Evolutionary conservation across 129 eudicot genomes (phyloP).

Genomic region (Silybum marianum): DNA sequence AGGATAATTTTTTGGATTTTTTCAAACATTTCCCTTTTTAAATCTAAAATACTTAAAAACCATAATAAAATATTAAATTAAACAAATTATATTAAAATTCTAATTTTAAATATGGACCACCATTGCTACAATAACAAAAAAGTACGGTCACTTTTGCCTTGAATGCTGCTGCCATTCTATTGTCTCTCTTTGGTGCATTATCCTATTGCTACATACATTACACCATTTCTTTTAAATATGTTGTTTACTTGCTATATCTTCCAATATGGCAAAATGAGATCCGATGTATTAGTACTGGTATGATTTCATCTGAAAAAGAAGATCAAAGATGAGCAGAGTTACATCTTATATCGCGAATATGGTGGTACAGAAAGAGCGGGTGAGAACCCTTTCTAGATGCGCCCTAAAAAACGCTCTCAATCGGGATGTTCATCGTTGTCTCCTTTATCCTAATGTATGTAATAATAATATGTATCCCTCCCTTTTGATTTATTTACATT

Average conservation of each 20-base stretch:
- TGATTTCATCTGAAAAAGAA: background rate
- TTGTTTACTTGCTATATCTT: too few species aligned
- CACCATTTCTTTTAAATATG: background rate
- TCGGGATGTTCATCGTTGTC: slow-evolving; percentile 96
- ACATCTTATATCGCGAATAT: slow-evolving; percentile 68
- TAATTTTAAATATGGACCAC: background rate
- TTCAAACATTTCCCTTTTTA: too few species aligned
- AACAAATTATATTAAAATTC: too few species aligned
- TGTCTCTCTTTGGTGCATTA: background rate
- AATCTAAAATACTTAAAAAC: too few species aligned
- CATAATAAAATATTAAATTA: too few species aligned
- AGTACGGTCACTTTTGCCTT: too few species aligned
- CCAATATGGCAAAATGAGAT: background rate
- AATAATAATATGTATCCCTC: background rate
- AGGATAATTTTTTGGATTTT: too few species aligned
- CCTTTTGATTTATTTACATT: background rate
- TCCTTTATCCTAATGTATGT: slow-evolving; percentile 84
- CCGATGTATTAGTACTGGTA: background rate
- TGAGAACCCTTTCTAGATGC: slow-evolving; percentile 70
- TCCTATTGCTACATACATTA: too few species aligned
- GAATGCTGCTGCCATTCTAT: too few species aligned
- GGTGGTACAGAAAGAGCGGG: slow-evolving; percentile 85
- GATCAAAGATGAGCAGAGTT: slow-evolving; percentile 53
- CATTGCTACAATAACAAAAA: too few species aligned
- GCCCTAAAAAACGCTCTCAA: slow-evolving; percentile 86